phyloP scores from a whole-genome alignment of 2,329 filamentous ascomycete genomes.

The Aspergillus novofumigatus region DNA sequence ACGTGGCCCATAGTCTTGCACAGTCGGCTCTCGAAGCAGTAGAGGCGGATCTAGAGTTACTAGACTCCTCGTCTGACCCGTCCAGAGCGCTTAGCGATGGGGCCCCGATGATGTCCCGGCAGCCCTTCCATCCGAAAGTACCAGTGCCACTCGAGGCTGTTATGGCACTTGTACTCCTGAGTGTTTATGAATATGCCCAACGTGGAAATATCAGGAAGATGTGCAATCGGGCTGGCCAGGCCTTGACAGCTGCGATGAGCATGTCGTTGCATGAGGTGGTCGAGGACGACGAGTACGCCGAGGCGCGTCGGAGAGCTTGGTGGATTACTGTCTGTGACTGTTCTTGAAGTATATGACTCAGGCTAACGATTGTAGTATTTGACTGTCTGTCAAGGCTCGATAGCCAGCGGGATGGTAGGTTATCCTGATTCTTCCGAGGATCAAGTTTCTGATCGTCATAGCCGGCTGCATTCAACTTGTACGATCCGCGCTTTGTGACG shows the following conservation, averaged over 20 bases:
- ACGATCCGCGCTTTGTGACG: slow-evolving; percentile 23
- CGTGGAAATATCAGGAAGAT: slow-evolving; percentile 27
- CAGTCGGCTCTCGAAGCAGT: slow-evolving; percentile 21
- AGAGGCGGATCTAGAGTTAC: slow-evolving; percentile 24
- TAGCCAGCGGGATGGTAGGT: slow-evolving; percentile 48
- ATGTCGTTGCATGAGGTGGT: slow-evolving; percentile 21
- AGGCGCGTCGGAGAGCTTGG: slow-evolving; percentile 25
- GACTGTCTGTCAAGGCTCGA: slow-evolving; percentile 49
- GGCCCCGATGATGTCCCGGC: not conserved
- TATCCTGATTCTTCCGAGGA: not conserved
- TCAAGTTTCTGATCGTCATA: slow-evolving; percentile 5
- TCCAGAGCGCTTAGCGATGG: not conserved
- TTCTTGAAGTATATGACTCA: not conserved
- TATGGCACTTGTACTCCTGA: slow-evolving; percentile 23
- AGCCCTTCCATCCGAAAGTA: slow-evolving; percentile 14
- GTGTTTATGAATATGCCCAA: slow-evolving; percentile 29
- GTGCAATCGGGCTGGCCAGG: slow-evolving; percentile 26
- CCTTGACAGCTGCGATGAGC: slow-evolving; percentile 22
- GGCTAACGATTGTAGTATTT: slow-evolving; percentile 37
- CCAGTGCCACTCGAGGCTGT: slow-evolving; percentile 24
- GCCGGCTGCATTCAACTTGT: slow-evolving; percentile 13
- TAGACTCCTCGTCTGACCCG: slow-evolving; percentile 6
- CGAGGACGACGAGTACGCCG: slow-evolving; percentile 17
- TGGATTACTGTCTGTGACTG: slow-evolving; percentile 24
- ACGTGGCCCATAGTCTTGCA: slow-evolving; percentile 20